These are phyloP conservation scores for Marchantia paleacea DNA, from an alignment of 225 moss, liverwort and hornwort genomes.

Conservation along the genomic window DNA sequence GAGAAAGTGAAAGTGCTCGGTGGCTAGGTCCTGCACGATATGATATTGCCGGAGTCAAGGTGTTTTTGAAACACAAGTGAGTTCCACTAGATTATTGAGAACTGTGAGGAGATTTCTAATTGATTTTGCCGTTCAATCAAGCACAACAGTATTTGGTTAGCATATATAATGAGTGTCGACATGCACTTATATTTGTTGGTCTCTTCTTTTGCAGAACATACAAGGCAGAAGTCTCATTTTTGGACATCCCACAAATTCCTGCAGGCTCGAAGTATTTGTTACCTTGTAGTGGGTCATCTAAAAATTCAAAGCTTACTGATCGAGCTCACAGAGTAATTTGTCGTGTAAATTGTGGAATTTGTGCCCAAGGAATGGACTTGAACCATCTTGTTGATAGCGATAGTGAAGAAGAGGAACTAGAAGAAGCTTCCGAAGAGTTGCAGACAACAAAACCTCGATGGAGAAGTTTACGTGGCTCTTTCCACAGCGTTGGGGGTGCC, in stretches of 20 bases:
- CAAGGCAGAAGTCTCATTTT: conserved; percentile 79
- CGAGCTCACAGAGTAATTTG: conserved; percentile 41
- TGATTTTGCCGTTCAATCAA: no score
- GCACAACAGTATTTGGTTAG: no score
- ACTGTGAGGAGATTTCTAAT: background rate
- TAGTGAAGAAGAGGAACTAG: conserved; percentile 47
- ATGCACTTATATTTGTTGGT: background rate
- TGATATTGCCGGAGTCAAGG: conserved; percentile 79
- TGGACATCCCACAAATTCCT: conserved; percentile 57
- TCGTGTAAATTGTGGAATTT: conserved; percentile 72
- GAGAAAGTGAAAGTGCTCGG: conserved; percentile 67
- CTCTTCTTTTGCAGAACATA: conserved; percentile 56
- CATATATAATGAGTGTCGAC: background rate
- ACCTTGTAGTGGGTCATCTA: background rate
- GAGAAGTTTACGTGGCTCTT: conserved; percentile 59
- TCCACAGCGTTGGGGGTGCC: conserved; percentile 89
- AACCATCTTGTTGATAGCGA: conserved; percentile 57
- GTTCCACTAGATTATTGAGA: background rate
- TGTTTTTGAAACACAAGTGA: conserved; percentile 85
- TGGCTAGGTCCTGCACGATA: conserved; percentile 95
- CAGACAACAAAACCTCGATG: conserved; percentile 51
- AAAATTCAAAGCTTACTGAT: background rate
- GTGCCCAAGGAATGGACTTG: conserved; percentile 70
- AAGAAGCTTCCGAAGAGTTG: conserved; percentile 20
- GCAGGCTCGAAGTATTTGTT: background rate